Percentiles rank a stretch among this genome's conserved stretches.
Evolutionary conservation across 192 early-diverging fungal genomes (phyloP).

Genomic region (Backusella macrospora): DNA sequence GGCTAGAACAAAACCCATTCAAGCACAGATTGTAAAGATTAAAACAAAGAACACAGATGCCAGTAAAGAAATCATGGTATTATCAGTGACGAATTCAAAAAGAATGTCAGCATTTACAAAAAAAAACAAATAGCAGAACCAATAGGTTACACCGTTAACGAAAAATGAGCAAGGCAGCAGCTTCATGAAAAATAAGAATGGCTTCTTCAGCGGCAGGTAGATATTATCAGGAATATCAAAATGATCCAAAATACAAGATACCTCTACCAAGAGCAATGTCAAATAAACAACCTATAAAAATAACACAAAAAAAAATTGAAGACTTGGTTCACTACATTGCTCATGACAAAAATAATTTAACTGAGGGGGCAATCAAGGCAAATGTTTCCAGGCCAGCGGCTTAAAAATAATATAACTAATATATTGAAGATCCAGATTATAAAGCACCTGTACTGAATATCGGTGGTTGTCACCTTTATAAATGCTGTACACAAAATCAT

Average conservation of each 20-base stretch:
- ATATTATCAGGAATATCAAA: not conserved
- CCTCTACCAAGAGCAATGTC: too few relatives aligned
- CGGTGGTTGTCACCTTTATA: not conserved
- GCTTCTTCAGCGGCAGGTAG: not conserved
- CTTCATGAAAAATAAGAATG: not conserved
- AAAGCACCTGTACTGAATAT: not conserved
- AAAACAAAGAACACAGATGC: too few relatives aligned
- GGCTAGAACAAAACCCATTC: too few relatives aligned
- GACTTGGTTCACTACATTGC: not conserved
- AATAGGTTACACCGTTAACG: not conserved
- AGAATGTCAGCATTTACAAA: too few relatives aligned
- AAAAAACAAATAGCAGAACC: not conserved
- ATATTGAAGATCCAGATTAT: not conserved
- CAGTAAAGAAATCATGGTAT: too few relatives aligned
- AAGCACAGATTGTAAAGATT: too few relatives aligned
- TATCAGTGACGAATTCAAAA: too few relatives aligned
- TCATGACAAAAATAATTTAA: not conserved
- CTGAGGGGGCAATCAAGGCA: not conserved
- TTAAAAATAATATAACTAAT: not conserved
- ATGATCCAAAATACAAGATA: not conserved
- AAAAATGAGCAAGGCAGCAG: not conserved
- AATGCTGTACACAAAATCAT: not conserved
- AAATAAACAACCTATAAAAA: not conserved
- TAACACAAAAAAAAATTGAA: not conserved
- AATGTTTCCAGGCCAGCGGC: not conserved